Percentiles rank a stretch among this genome's conserved stretches.
Conservation (phyloP, 306 rosid species). For the Arachis hypogaea region DNA sequence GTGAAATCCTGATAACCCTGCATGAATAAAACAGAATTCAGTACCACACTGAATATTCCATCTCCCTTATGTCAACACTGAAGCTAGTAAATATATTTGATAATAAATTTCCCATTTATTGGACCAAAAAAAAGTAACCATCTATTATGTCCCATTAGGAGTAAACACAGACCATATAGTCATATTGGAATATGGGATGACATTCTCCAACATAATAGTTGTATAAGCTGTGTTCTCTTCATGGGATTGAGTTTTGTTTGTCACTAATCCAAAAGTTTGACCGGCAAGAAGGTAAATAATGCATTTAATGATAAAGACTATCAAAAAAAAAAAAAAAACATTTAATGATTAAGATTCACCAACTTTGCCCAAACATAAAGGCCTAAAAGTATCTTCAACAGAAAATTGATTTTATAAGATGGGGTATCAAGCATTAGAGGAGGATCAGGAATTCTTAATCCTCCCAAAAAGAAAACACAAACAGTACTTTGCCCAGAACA, state of each 20-base stretch:
- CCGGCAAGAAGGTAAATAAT: constrained; percentile 10
- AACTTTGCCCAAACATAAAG: neutral
- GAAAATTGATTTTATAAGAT: neutral
- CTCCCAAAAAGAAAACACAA: constrained; percentile 21
- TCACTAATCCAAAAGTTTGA: neutral
- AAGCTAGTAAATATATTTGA: constrained; percentile 27
- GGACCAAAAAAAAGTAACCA: neutral
- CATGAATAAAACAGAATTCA: constrained; percentile 36
- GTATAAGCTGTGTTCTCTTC: neutral
- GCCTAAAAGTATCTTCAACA: neutral
- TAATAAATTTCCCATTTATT: constrained; percentile 6
- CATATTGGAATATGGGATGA: neutral
- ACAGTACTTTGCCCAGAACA: constrained; percentile 8
- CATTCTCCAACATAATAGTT: neutral
- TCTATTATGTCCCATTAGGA: neutral
- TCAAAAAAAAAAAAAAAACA: neutral
- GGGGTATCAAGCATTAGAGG: constrained; percentile 1
- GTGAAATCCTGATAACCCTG: constrained; percentile 96
- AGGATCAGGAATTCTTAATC: constrained; percentile 1
- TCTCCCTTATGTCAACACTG: neutral
- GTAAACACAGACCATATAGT: constrained; percentile 5
- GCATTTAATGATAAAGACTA: neutral
- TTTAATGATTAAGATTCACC: constrained; percentile 4
- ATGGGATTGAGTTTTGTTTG: neutral
- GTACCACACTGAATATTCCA: constrained; percentile 2